Evolutionary conservation across 345 rosid species (phyloP).

Genomic region (Noccaea bulbosa): DNA sequence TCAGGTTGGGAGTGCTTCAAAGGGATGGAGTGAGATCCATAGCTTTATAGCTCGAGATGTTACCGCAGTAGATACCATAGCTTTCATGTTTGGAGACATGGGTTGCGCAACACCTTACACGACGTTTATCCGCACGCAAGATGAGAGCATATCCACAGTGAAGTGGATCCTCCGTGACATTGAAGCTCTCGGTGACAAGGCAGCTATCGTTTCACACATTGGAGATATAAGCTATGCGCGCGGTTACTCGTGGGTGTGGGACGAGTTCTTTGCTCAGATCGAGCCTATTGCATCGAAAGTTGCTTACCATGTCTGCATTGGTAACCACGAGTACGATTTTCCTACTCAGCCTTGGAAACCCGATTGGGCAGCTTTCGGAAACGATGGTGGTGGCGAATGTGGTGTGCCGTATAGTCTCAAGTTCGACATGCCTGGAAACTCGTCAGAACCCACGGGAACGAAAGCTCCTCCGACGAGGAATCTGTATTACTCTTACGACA

Average conservation of each 20-base stretch:
- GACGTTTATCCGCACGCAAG: conserved; percentile 77
- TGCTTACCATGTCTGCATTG: conserved; percentile 93
- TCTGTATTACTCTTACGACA: conserved; percentile 76
- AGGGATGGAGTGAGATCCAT: conserved; percentile 74
- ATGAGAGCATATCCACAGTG: conserved; percentile 75
- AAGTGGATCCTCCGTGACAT: conserved; percentile 92
- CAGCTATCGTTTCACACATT: conserved; percentile 74
- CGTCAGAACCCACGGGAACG: conserved; percentile 72
- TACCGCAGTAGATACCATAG: conserved; percentile 64
- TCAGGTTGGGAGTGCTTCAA: conserved; percentile 83
- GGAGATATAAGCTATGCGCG: conserved; percentile 97
- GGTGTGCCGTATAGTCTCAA: conserved; percentile 88
- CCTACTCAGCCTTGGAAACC: conserved; percentile 93
- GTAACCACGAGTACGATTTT: conserved; percentile 94
- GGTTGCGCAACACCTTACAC: conserved; percentile 78
- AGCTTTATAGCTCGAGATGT: conserved; percentile 68
- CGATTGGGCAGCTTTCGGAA: conserved; percentile 68
- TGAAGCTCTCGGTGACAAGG: conserved; percentile 72
- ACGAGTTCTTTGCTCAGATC: conserved; percentile 74
- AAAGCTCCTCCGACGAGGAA: conserved; percentile 76
- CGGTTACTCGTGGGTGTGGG: conserved; percentile 95
- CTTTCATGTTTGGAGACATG: conserved; percentile 92
- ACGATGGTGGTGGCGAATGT: conserved; percentile 94
- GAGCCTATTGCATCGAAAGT: conserved; percentile 85
- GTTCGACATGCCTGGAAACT: conserved; percentile 91